Conservation (phyloP, 768 basidiomycete genomes). For the Mycena galericulata region DNA sequence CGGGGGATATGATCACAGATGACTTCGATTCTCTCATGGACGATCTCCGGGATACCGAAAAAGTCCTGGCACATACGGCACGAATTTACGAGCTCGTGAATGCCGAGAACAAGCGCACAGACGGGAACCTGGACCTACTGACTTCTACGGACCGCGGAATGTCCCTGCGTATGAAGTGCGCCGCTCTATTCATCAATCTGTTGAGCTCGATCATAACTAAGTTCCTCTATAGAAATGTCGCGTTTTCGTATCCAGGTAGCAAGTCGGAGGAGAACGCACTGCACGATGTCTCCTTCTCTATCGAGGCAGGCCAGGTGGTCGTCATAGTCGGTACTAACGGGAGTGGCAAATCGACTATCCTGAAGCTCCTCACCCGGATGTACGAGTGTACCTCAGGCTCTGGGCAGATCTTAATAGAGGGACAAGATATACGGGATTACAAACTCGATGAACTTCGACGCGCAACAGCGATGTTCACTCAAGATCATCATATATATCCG, state of each 20-base stretch:
- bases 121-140: not conserved
- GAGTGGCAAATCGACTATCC: constrained; percentile 56
- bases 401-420: constrained; percentile 55
- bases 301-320: constrained; percentile 55
- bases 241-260: constrained; percentile 48
- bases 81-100: constrained; percentile 8
- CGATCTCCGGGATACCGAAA: constrained; percentile 34
- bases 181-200: not conserved
- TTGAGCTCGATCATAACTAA: constrained; percentile 35
- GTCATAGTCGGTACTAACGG: constrained; percentile 62
- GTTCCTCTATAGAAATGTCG: constrained; percentile 47
- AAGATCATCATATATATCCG: constrained; percentile 51
- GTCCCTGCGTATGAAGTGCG: constrained; percentile 36
- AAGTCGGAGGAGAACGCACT: constrained; percentile 34
- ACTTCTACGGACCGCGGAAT: not conserved
- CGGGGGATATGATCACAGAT: not conserved
- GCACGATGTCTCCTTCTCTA: constrained; percentile 49
- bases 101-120: not conserved
- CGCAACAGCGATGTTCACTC: constrained; percentile 55
- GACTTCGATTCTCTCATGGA: not conserved
- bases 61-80: not conserved
- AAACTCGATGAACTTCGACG: constrained; percentile 45
- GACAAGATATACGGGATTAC: constrained; percentile 46
- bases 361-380: constrained; percentile 55
- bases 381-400: constrained; percentile 49